Evolutionary conservation across 257 asterid genomes (phyloP), one percentile per base, ranked within the genome.

Genomic region (Buddleja alternifolia): DNA sequence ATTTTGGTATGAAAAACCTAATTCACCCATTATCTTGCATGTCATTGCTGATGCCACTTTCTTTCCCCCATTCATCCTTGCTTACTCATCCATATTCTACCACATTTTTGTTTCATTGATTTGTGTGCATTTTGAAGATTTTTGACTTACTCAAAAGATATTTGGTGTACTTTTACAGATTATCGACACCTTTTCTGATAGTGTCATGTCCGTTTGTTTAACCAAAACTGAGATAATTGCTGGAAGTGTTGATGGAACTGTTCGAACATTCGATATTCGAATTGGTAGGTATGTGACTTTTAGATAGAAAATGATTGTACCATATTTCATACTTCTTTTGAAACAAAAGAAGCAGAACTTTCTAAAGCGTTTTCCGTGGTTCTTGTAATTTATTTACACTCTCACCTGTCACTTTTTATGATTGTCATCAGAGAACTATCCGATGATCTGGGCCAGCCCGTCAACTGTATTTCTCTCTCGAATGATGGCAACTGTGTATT

Each of bases 171-270:
- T 44, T 29, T 10, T 80, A 84, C 96, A 93, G 98, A 84, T 90
- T 55, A 90, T 93, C 60, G 83, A 84, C 77, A 85, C 86, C 56
- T 93, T 90, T 71, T 75, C 67, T 37, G 97, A 93, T 70, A 90
- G 96, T 80, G 98, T 86, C 65, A 90, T 90, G 98, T 93, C 98
- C 57, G 77, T 90, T 67, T 83, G 97, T 75, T 77, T 93, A 70
- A 85, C 97, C 6, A 84, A 88, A 82, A 82, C 88, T 71, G 97
- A 93, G 83, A 90, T 93, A 74, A 88, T 93, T 81, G 98, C 89
- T 69, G 98, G 96, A 83, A 86, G 98, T 83, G 98, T 93, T 36
- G 98, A 93, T 77, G 98, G 98, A 76, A 88, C 97, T 67, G 94
- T 90, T 81, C 87, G 95, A 44, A 93, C 98, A 65, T 90, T 93